phyloP scores from a whole-genome alignment of 106 monocot species.

The Chionographis japonica region DNA sequence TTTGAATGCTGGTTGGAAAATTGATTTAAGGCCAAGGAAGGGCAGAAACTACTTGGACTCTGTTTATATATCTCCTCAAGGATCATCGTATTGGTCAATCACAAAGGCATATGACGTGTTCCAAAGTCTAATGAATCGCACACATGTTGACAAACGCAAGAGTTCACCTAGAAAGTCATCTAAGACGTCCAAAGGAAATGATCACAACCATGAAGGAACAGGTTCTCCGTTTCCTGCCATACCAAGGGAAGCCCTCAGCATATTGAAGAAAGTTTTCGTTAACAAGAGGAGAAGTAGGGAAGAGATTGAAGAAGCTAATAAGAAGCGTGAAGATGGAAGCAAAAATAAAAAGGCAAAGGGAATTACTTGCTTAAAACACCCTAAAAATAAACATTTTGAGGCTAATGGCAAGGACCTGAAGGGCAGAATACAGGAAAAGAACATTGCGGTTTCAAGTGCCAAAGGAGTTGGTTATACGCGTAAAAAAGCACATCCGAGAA shows the following conservation, averaged over 20 bases:
- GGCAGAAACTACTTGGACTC: slow-evolving; percentile 56
- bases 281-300: slow-evolving; percentile 34
- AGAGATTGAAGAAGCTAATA: slow-evolving; percentile 13
- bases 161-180: slow-evolving; percentile 4
- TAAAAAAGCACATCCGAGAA: slow-evolving; percentile 6
- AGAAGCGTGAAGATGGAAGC: slow-evolving; percentile 1
- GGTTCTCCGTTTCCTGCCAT: slow-evolving; percentile 18
- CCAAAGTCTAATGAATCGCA: slow-evolving; percentile 12
- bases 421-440: neutral
- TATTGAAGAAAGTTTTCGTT: slow-evolving; percentile 47
- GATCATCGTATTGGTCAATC: slow-evolving; percentile 70
- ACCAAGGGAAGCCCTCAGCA: slow-evolving; percentile 34
- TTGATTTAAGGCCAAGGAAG: slow-evolving; percentile 57
- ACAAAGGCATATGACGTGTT: slow-evolving; percentile 65
- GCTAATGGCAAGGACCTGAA: neutral
- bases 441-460: neutral
- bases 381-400: slow-evolving; percentile 5
- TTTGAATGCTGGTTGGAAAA: slow-evolving; percentile 69
- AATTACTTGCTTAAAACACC: neutral
- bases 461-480: slow-evolving; percentile 6
- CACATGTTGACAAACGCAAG: slow-evolving; percentile 8
- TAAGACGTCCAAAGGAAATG: slow-evolving; percentile 1
- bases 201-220: slow-evolving; percentile 3
- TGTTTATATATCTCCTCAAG: slow-evolving; percentile 69
- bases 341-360: slow-evolving; percentile 15